These are phyloP conservation scores for Obelidium mucronatum DNA, from an alignment of 192 early-diverging fungal species.

Conservation along the genomic window DNA sequence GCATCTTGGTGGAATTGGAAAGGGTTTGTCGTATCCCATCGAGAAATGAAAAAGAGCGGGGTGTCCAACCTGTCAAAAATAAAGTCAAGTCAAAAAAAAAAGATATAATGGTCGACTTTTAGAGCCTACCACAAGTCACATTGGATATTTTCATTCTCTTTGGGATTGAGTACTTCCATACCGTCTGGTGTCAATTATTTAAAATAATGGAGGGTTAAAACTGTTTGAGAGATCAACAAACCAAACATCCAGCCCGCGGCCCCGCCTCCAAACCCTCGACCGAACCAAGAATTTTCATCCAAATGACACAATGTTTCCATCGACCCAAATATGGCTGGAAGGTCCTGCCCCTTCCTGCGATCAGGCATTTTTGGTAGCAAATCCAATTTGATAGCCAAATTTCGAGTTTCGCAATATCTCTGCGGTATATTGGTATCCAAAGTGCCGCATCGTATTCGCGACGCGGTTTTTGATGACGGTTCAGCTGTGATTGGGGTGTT, in stretches of 20 bases:
- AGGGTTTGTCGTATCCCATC: slow-evolving; percentile 45
- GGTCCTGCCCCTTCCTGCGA: not conserved
- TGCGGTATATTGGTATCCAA: slow-evolving; percentile 28
- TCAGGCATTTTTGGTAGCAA: not conserved
- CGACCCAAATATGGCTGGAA: slow-evolving; percentile 6
- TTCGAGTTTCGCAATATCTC: slow-evolving; percentile 34
- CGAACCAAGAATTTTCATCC: slow-evolving; percentile 32
- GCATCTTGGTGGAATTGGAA: slow-evolving; percentile 44
- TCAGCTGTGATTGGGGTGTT: not conserved
- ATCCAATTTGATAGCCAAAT: slow-evolving; percentile 26
- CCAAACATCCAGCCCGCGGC: slow-evolving; percentile 39
- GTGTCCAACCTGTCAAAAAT: slow-evolving; percentile 23
- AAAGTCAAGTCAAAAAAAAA: too few relatives aligned
- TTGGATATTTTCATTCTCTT: not conserved
- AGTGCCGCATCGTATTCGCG: slow-evolving; percentile 9
- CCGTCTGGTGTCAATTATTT: not conserved
- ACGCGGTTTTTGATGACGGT: not conserved
- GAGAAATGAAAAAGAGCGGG: slow-evolving; percentile 24
- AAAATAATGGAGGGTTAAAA: too few relatives aligned
- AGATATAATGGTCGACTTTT: not conserved
- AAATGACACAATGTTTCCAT: slow-evolving; percentile 17
- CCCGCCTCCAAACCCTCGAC: slow-evolving; percentile 21
- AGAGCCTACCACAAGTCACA: slow-evolving; percentile 17
- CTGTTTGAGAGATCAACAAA: not conserved
- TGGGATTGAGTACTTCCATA: not conserved